Conservation (phyloP, 129 eudicot species). For the Escallonia herrerae region DNA sequence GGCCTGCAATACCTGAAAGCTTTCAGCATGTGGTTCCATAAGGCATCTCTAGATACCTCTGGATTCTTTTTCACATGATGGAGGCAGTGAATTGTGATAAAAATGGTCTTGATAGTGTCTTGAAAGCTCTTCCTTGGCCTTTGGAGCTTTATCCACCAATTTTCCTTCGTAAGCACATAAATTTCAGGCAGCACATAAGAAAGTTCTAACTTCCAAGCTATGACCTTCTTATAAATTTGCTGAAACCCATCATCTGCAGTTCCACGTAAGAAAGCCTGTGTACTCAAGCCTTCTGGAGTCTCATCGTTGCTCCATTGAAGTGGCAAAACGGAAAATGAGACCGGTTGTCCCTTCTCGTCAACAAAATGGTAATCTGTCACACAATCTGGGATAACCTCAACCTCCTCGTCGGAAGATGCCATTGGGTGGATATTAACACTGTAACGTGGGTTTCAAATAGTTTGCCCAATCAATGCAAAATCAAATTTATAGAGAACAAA, state of each 20-base stretch:
- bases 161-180: conserved; percentile 53
- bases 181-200: conserved; percentile 34
- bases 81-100: conserved; percentile 47
- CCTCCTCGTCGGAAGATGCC: conserved; percentile 67
- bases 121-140: conserved; percentile 59
- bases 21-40: conserved; percentile 53
- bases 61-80: conserved; percentile 47
- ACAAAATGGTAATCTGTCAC: conserved; percentile 46
- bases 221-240: conserved; percentile 44
- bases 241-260: conserved; percentile 56
- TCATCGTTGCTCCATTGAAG: conserved; percentile 33
- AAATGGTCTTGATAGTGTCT: conserved; percentile 37
- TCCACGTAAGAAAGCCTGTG: conserved; percentile 42
- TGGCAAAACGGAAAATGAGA: conserved; percentile 51
- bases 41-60: conserved; percentile 32
- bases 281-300: background rate
- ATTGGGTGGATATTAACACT: conserved; percentile 5
- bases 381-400: conserved; percentile 31
- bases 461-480: too few relatives aligned
- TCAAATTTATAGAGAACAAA: too few relatives aligned
- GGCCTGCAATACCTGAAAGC: conserved; percentile 45
- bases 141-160: conserved; percentile 66
- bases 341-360: conserved; percentile 38
- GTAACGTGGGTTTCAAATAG: too few relatives aligned
- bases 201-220: conserved; percentile 69